Percentiles rank a stretch among this genome's conserved stretches.
Evolutionary conservation across 306 rosid species (phyloP).

Genomic region (Glycine soja): DNA sequence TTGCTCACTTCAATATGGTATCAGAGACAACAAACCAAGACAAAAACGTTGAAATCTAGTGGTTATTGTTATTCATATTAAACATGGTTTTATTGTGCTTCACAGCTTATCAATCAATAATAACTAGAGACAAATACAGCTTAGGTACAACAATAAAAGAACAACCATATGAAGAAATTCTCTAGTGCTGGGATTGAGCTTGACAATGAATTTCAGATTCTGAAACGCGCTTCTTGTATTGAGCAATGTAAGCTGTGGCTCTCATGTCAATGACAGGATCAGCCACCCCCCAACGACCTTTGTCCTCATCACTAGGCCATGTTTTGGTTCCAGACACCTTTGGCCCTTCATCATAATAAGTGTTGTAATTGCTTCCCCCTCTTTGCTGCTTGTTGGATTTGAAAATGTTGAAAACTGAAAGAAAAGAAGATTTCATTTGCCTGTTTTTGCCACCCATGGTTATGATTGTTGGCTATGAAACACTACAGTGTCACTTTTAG

Average conservation of each 20-base stretch:
- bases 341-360: slow-evolving; percentile 50
- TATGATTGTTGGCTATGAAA: neutral
- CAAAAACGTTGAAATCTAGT: neutral
- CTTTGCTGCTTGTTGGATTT: slow-evolving; percentile 52
- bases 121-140: neutral
- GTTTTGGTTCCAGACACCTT: slow-evolving; percentile 53
- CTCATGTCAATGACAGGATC: slow-evolving; percentile 77
- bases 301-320: slow-evolving; percentile 89
- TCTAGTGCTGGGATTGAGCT: slow-evolving; percentile 47
- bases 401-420: slow-evolving; percentile 72
- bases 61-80: slow-evolving; percentile 14
- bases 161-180: neutral
- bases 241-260: slow-evolving; percentile 66
- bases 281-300: slow-evolving; percentile 64
- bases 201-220: slow-evolving; percentile 63
- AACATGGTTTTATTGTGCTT: neutral
- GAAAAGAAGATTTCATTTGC: slow-evolving; percentile 63
- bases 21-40: neutral
- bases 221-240: slow-evolving; percentile 58
- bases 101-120: slow-evolving; percentile 40
- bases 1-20: neutral
- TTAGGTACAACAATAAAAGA: slow-evolving; percentile 9
- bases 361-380: slow-evolving; percentile 34
- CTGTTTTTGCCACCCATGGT: slow-evolving; percentile 66
- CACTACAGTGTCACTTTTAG: neutral